Evolutionary conservation across 345 rosid species (phyloP), one percentile per base, ranked within the genome.

Genomic region (Brassica rapa): DNA sequence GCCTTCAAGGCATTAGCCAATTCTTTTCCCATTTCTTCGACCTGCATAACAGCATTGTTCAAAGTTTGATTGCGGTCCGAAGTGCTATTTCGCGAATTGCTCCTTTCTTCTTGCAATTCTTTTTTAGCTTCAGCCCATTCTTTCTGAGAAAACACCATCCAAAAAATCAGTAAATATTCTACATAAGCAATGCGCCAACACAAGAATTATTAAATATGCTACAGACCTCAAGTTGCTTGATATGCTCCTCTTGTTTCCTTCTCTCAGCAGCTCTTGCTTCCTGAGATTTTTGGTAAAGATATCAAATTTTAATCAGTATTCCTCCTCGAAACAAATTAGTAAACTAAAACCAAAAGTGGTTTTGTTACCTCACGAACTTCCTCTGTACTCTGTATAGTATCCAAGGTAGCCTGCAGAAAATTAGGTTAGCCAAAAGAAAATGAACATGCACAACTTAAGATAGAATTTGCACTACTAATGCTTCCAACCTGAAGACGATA

Each of bases 111-210:
- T 85, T 91, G 96, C 78, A 93, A 82, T 76, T 94, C 96, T 61
- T 83, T 88, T 86, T 89, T 94, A 33, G 94, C 98, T 81, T 91
- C 93, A 70, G 92, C 96, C 98, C 97, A 93, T 85, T 94, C 98
- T 82, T 87, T 89, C 98, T 94, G 81, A 62, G 62, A 74, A 66
- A 78, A 73, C 53, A 46, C 21, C 72, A 12, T 68, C 46, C 30
- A 35, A 35, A 72, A 65, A 29, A 65, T 61, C 43, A 73, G 46
- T 65, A 21, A 66, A 65, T 27, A 4, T 66, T 77, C 24, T 70
- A 51, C 4, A 51, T 53, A 16, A 49, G 3, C 27, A 53, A 76
- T n/a, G 66, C 29, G 77, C 53, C 23, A 71, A 53, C 41, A 59
- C 6, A 61, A 35, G 19, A 62, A 61, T 6, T 2, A 59, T 35